Base-by-base conservation (phyloP, 306 rosid species). In the Cicer arietinum region DNA sequence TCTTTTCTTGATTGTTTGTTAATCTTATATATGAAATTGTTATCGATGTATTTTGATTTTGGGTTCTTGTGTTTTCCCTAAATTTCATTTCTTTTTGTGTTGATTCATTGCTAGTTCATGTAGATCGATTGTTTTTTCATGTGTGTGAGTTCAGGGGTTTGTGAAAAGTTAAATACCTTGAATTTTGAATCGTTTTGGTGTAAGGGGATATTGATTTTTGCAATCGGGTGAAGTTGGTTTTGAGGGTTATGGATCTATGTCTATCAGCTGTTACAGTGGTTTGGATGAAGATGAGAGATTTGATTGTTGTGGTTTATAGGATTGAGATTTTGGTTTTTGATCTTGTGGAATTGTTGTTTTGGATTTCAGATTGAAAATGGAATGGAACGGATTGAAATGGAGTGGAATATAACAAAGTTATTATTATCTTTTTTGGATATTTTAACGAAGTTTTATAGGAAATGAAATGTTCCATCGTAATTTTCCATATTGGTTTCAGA, bases 211-310 rank as follows among this genome's bases (percentile, higher is more conserved):
- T 76, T 76, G 71, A 75, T 30, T 30, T 30, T 30, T 30, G 37
- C 5, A 30, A 75, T 76, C 66, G 6, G 46, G 57, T 59, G 65
- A 60, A 76, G 41, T 35, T 65, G 51, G 60, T 62, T 75, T 12
- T 80, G 67, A 30, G 60, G 81, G 39, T 80, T 67, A 43, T 43
- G 74, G 84, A 84, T 84, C 77, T 77, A 8, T 45, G 79, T 59
- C 25, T 44, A 37, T 57, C 13, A 37, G 42, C 43, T 69, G 54
- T 45, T 17, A 35, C 11, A 56, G 53, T 79, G 54, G 58, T 57
- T 7, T 52, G 13, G 69, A 12, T 44, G 47, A 62, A 48, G 18
- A 69, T 43, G 12, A 73, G 40, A 56, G 69, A 66, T 79, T 43
- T 56, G 45, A 8, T 68, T 78, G 14, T 50, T 50, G 35, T 67